Evolutionary conservation across 352 stramenopile genomes (phyloP).

Genomic region (Phytophthora constricta): DNA sequence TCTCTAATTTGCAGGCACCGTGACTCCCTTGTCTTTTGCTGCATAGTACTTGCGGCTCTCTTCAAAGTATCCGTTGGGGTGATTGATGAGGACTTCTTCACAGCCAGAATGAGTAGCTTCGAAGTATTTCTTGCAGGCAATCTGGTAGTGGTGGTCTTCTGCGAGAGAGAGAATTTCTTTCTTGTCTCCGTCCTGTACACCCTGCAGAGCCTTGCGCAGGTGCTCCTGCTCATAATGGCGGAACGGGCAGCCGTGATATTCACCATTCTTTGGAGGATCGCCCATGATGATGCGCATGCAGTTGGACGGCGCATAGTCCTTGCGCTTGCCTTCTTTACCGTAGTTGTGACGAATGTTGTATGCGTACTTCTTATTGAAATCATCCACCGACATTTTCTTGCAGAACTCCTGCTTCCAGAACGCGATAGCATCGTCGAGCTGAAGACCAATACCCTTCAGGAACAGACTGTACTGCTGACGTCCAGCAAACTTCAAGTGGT

Average conservation of each 20-base stretch:
- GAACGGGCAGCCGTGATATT: conserved; percentile 99
- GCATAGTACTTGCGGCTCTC: conserved; percentile 95
- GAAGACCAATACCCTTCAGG: conserved; percentile 97
- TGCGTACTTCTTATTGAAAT: conserved; percentile 99
- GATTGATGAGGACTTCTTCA: conserved; percentile 96
- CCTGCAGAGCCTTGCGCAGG: conserved; percentile 88
- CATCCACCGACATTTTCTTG: conserved; percentile 95
- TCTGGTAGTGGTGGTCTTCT: conserved; percentile 95
- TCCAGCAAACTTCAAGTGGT: conserved; percentile 97
- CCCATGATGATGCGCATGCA: conserved; percentile 98
- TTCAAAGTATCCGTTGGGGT: conserved; percentile 99
- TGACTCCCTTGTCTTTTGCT: conserved; percentile 77
- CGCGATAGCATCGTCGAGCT: conserved; percentile 95
- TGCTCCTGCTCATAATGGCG: conserved; percentile 95
- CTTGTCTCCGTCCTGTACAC: conserved; percentile 84
- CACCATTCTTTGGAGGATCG: conserved; percentile 90
- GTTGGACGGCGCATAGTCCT: conserved; percentile 96
- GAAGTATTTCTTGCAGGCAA: conserved; percentile 99
- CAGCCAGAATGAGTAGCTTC: conserved; percentile 91
- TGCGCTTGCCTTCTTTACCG: conserved; percentile 98
- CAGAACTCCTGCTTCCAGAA: conserved; percentile 97
- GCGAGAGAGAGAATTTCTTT: conserved; percentile 93
- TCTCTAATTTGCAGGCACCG: conserved; percentile 43
- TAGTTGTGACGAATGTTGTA: conserved; percentile 99
- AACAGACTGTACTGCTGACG: conserved; percentile 99